A percentile compares a stretch with the other conserved stretches of the same genome.
These are phyloP conservation scores for Aquilaria malaccensis DNA, from an alignment of 345 rosid species.

Conservation along the genomic window DNA sequence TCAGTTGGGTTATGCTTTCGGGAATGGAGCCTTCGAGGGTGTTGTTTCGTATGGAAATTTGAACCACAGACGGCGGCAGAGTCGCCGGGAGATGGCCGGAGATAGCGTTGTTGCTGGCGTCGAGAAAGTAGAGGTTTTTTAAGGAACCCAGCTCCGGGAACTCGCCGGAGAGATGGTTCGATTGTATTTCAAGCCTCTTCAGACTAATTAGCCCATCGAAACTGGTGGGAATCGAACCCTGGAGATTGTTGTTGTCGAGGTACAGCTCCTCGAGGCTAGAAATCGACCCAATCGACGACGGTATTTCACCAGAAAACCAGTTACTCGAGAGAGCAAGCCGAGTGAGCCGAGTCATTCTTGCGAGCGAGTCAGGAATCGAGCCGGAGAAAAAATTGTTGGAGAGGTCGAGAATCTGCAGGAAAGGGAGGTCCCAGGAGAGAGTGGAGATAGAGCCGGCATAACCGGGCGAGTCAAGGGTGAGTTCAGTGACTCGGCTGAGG, in stretches of 20 bases:
- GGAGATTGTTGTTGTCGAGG: slow-evolving; percentile 58
- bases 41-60: slow-evolving; percentile 76
- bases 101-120: slow-evolving; percentile 61
- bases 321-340: slow-evolving; percentile 57
- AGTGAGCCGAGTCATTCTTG: slow-evolving; percentile 47
- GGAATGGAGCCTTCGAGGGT: slow-evolving; percentile 46
- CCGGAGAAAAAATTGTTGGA: slow-evolving; percentile 63
- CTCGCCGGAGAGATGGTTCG: slow-evolving; percentile 53
- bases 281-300: slow-evolving; percentile 51
- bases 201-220: slow-evolving; percentile 36
- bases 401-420: slow-evolving; percentile 53
- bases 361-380: slow-evolving; percentile 40
- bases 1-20: slow-evolving; percentile 22
- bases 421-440: slow-evolving; percentile 53
- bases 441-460: slow-evolving; percentile 54
- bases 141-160: slow-evolving; percentile 58
- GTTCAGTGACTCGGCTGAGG: slow-evolving; percentile 56
- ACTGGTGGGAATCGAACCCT: slow-evolving; percentile 47
- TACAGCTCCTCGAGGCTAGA: slow-evolving; percentile 47
- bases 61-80: slow-evolving; percentile 47
- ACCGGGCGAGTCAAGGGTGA: slow-evolving; percentile 72
- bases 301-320: slow-evolving; percentile 60
- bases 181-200: slow-evolving; percentile 65
- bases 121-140: slow-evolving; percentile 46
- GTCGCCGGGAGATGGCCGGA: slow-evolving; percentile 48